Percentiles rank a stretch among this genome's conserved stretches.
These are phyloP conservation scores for Rubia tinctorum DNA, from an alignment of 305 asterid genomes.

Conservation along the genomic window DNA sequence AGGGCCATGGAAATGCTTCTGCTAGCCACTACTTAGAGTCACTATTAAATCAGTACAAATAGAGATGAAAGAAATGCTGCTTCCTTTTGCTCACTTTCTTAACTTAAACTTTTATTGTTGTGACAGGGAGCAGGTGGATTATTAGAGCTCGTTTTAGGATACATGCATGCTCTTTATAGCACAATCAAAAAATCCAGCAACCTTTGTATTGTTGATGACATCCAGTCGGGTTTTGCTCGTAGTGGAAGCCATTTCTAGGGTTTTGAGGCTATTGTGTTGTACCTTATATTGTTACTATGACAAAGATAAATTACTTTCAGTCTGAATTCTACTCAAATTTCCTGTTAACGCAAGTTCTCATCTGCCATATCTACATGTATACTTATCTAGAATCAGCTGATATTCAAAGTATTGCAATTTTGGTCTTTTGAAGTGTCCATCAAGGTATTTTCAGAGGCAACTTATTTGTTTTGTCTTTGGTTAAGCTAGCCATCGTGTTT, in stretches of 20 bases:
- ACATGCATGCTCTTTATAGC: constrained; percentile 71
- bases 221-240: constrained; percentile 77
- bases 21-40: too few relatives aligned
- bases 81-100: too few relatives aligned
- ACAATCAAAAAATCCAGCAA: constrained; percentile 75
- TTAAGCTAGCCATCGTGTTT: too few relatives aligned
- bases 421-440: neutral
- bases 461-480: too few relatives aligned
- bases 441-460: too few relatives aligned
- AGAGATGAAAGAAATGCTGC: too few relatives aligned
- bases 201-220: constrained; percentile 81
- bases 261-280: too few relatives aligned
- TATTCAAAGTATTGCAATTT: neutral
- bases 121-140: constrained; percentile 91
- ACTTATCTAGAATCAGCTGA: neutral
- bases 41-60: too few relatives aligned
- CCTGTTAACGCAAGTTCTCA: neutral
- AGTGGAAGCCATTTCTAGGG: constrained; percentile 80
- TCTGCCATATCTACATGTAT: neutral
- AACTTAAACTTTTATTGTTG: constrained; percentile 3
- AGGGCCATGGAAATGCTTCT: too few relatives aligned
- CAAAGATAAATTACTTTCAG: constrained; percentile 33
- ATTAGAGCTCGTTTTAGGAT: constrained; percentile 93
- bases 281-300: too few relatives aligned
- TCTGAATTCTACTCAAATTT: neutral